Evolutionary conservation across 208 protist genomes (phyloP).

Genomic region (Crithidia sp.): DNA sequence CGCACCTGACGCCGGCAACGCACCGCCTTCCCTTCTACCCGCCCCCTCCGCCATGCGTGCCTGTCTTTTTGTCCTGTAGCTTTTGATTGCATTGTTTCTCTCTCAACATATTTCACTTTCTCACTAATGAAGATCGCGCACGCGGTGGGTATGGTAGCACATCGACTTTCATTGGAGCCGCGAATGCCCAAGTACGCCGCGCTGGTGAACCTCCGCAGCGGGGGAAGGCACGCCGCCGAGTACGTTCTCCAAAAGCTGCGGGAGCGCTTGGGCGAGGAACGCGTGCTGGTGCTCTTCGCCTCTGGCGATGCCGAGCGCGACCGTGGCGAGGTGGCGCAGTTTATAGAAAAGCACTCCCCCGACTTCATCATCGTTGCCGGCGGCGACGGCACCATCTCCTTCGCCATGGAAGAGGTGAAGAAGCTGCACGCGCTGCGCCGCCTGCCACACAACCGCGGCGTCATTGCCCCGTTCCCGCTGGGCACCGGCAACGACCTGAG

Average conservation of each 20-base stretch:
- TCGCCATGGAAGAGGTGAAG: constrained; percentile 53
- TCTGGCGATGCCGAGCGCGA: constrained; percentile 13
- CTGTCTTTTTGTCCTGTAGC: too few species aligned
- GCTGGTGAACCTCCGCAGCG: constrained; percentile 59
- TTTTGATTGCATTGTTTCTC: neutral
- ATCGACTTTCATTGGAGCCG: neutral
- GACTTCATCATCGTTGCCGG: constrained; percentile 61
- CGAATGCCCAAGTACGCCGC: constrained; percentile 22
- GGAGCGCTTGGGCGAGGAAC: constrained; percentile 31
- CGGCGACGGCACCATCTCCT: constrained; percentile 68
- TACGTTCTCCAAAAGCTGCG: constrained; percentile 43
- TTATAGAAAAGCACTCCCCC: constrained; percentile 33
- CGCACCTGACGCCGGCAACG: too few species aligned
- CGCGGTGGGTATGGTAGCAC: too few species aligned
- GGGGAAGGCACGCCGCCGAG: constrained; percentile 32
- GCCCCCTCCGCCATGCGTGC: too few species aligned
- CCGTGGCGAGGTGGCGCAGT: constrained; percentile 19
- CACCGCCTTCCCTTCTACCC: too few species aligned
- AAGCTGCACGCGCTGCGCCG: constrained; percentile 23
- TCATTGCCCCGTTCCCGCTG: constrained; percentile 60
- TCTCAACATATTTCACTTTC: neutral
- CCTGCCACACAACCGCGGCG: constrained; percentile 17
- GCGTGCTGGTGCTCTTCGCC: constrained; percentile 50
- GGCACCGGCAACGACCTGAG: constrained; percentile 81
- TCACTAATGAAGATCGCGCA: too few species aligned